These are phyloP conservation scores for Piper longum DNA, from an alignment of 164 flowering plant species.

Conservation along the genomic window DNA sequence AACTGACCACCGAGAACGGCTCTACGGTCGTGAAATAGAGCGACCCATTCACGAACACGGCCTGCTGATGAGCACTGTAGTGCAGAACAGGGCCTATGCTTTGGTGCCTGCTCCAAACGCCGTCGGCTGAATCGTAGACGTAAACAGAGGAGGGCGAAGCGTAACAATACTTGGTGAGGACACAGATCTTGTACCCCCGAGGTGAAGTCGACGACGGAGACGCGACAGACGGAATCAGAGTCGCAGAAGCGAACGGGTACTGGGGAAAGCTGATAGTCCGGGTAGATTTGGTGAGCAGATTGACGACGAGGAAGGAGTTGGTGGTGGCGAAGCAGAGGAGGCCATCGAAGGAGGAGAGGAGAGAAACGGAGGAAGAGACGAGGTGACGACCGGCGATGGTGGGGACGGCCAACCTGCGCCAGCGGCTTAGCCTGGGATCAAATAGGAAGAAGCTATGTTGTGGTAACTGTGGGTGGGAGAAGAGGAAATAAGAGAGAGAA, in stretches of 20 bases:
- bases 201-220: not conserved
- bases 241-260: conserved; percentile 27
- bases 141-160: conserved; percentile 14
- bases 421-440: conserved; percentile 24
- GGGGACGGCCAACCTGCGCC: conserved; percentile 28
- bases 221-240: conserved; percentile 12
- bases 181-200: conserved; percentile 13
- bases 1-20: conserved; percentile 34
- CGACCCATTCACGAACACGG: conserved; percentile 25
- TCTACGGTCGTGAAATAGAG: conserved; percentile 42
- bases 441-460: conserved; percentile 23
- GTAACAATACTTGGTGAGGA: conserved; percentile 4
- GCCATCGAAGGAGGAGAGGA: conserved; percentile 40
- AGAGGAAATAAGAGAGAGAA: conserved; percentile 36
- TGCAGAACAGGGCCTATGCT: conserved; percentile 12
- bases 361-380: not conserved
- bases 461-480: conserved; percentile 47
- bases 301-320: conserved; percentile 39
- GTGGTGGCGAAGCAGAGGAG: conserved; percentile 50
- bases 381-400: conserved; percentile 6
- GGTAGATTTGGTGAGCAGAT: conserved; percentile 31
- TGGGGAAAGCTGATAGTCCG: conserved; percentile 27
- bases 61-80: conserved; percentile 26
- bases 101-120: conserved; percentile 28
- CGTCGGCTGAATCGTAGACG: conserved; percentile 32